A percentile compares a stretch with the other conserved stretches of the same genome.
These are phyloP conservation scores for Aspergillus sparsus DNA, from an alignment of 495 filamentous ascomycete species.

Conservation along the genomic window DNA sequence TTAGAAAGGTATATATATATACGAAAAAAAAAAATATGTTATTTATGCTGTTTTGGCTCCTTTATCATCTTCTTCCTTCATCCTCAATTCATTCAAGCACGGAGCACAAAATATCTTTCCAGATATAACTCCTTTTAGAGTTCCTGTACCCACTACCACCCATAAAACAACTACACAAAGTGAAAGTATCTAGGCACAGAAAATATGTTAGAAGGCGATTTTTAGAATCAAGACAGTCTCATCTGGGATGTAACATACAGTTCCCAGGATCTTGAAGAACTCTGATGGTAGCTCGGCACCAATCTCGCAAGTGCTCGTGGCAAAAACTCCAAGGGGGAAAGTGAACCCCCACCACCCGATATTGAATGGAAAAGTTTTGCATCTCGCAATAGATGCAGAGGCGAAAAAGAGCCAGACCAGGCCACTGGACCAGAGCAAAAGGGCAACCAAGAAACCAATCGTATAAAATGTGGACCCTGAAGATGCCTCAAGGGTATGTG, in stretches of 20 bases:
- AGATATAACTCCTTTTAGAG: conserved; percentile 42
- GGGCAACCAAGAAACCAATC: conserved; percentile 50
- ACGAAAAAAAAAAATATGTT: too few relatives aligned
- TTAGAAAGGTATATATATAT: neutral
- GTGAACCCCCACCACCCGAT: conserved; percentile 71
- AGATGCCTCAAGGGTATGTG: conserved; percentile 40
- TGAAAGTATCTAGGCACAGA: conserved; percentile 45
- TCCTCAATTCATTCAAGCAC: conserved; percentile 48
- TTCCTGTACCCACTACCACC: conserved; percentile 50
- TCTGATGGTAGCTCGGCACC: conserved; percentile 50
- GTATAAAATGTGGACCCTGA: conserved; percentile 56
- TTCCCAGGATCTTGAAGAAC: conserved; percentile 57
- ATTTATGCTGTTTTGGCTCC: conserved; percentile 23
- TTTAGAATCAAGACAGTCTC: neutral
- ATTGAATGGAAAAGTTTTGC: conserved; percentile 60
- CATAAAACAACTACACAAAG: conserved; percentile 52
- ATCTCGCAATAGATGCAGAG: conserved; percentile 33
- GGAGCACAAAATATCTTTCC: conserved; percentile 55
- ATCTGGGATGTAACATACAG: conserved; percentile 29
- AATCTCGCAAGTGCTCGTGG: conserved; percentile 49
- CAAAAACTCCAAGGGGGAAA: conserved; percentile 62
- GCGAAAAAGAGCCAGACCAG: conserved; percentile 66
- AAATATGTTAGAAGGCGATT: neutral
- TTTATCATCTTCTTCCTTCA: conserved; percentile 23
- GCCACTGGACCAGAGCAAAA: conserved; percentile 63